phyloP scores from a whole-genome alignment of 2,329 filamentous ascomycete genomes.

The Whalleya microplaca region DNA sequence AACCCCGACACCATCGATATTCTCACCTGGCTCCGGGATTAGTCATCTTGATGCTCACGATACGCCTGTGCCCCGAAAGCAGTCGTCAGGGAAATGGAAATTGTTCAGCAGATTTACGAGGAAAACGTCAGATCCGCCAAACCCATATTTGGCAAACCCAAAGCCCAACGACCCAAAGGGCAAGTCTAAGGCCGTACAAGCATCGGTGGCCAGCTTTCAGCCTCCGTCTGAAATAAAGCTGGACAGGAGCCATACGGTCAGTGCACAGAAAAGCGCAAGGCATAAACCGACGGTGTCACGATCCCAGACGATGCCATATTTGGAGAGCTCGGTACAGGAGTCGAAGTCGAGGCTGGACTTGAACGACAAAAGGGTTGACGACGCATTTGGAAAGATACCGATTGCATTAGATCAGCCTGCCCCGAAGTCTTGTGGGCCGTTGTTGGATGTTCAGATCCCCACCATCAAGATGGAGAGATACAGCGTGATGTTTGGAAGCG shows the following conservation, averaged over 20 bases:
- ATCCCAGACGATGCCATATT: slow-evolving; percentile 46
- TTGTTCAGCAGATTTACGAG: slow-evolving; percentile 60
- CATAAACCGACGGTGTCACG: slow-evolving; percentile 50
- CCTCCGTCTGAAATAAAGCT: slow-evolving; percentile 26
- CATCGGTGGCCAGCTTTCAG: slow-evolving; percentile 20
- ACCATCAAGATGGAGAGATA: slow-evolving; percentile 83
- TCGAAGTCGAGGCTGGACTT: slow-evolving; percentile 12
- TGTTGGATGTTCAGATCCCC: slow-evolving; percentile 81
- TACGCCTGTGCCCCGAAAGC: slow-evolving; percentile 45
- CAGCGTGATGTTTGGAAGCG: slow-evolving; percentile 86
- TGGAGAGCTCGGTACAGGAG: slow-evolving; percentile 20
- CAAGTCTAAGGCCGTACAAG: slow-evolving; percentile 17
- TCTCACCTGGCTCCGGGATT: slow-evolving; percentile 28
- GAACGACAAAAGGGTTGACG: slow-evolving; percentile 20
- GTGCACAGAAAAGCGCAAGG: slow-evolving; percentile 39
- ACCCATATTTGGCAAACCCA: slow-evolving; percentile 14
- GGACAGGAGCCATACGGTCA: slow-evolving; percentile 43
- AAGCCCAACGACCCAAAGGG: slow-evolving; percentile 27
- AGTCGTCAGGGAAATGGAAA: slow-evolving; percentile 61
- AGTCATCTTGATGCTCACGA: slow-evolving; percentile 28
- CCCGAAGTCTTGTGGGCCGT: slow-evolving; percentile 24
- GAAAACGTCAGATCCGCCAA: slow-evolving; percentile 41
- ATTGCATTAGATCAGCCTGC: slow-evolving; percentile 27
- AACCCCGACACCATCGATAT: slow-evolving; percentile 11
- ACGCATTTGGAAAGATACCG: slow-evolving; percentile 33